These are phyloP conservation scores for Linderina pennispora DNA, from an alignment of 192 early-diverging fungal species.

Conservation along the genomic window DNA sequence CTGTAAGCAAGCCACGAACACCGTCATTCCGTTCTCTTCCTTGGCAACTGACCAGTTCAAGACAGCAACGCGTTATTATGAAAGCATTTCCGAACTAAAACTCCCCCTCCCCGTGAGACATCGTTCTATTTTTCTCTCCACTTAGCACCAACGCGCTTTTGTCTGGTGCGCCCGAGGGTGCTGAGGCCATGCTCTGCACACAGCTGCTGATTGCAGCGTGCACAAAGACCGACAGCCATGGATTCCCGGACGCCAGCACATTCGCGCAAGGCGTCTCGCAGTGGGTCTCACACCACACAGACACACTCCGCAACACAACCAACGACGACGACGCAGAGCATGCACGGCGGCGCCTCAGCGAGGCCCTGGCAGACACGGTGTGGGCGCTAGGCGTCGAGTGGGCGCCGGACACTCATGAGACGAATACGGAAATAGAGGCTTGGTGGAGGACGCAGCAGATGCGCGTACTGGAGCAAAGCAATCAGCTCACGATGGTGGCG, in stretches of 20 bases:
- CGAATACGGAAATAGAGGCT: constrained; percentile 1
- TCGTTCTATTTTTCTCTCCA: neutral
- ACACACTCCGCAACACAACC: constrained; percentile 18
- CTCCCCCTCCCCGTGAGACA: too few species aligned
- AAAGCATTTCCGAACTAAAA: too few species aligned
- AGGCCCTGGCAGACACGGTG: constrained; percentile 28
- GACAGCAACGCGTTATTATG: too few species aligned
- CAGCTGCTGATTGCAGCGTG: constrained; percentile 27
- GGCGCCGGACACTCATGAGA: constrained; percentile 23
- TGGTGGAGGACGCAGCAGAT: constrained; percentile 26
- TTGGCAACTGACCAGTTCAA: too few species aligned
- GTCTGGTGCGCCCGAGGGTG: constrained; percentile 3
- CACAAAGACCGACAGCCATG: neutral
- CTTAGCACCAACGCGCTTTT: constrained; percentile 35
- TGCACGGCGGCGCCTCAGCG: constrained; percentile 14
- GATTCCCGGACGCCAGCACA: constrained; percentile 2
- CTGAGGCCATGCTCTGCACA: constrained; percentile 18
- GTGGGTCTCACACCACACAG: constrained; percentile 27
- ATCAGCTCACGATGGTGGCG: constrained; percentile 9
- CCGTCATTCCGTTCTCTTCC: neutral
- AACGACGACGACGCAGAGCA: neutral
- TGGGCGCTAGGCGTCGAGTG: constrained; percentile 33
- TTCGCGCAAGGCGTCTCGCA: constrained; percentile 15
- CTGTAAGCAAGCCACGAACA: constrained; percentile 13
- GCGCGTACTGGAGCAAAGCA: constrained; percentile 15